These are phyloP conservation scores for Coemansia sp. DNA, from an alignment of 371 early-diverging fungal species.

Conservation along the genomic window DNA sequence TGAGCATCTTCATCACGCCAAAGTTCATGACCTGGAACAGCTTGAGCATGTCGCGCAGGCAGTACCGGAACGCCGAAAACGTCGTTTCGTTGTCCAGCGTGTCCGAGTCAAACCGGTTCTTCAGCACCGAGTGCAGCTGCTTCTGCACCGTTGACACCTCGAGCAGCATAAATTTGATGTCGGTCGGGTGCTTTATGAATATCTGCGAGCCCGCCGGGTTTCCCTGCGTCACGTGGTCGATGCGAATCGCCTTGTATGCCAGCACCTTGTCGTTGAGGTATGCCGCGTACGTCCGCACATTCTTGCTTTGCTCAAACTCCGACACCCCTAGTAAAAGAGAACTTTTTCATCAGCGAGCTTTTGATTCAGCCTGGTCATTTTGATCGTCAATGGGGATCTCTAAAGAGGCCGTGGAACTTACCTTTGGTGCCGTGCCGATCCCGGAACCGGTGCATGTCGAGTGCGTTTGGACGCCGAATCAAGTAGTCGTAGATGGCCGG, in stretches of 20 bases:
- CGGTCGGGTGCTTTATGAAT: conserved; percentile 57
- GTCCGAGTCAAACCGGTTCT: conserved; percentile 74
- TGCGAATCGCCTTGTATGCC: conserved; percentile 69
- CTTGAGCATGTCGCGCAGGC: conserved; percentile 81
- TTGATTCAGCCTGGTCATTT: too few species aligned
- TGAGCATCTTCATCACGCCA: conserved; percentile 86
- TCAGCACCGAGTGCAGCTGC: conserved; percentile 76
- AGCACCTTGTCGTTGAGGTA: conserved; percentile 82
- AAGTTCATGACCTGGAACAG: conserved; percentile 89
- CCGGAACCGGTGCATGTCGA: conserved; percentile 62
- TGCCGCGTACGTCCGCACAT: conserved; percentile 76
- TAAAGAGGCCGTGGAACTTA: too few species aligned
- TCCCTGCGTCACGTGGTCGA: conserved; percentile 69
- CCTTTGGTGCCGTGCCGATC: conserved; percentile 62
- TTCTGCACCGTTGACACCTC: conserved; percentile 78
- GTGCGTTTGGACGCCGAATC: conserved; percentile 58
- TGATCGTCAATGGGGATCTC: too few species aligned
- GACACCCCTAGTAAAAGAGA: neutral
- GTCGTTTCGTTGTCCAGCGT: conserved; percentile 87
- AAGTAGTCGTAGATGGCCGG: conserved; percentile 70
- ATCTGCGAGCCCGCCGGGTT: conserved; percentile 52
- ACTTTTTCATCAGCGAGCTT: too few species aligned
- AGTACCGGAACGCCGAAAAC: conserved; percentile 76
- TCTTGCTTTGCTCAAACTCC: conserved; percentile 65
- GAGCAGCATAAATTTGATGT: conserved; percentile 69